Evolutionary conservation across 257 asterid species (phyloP).

Genomic region (Capsicum pubescens): DNA sequence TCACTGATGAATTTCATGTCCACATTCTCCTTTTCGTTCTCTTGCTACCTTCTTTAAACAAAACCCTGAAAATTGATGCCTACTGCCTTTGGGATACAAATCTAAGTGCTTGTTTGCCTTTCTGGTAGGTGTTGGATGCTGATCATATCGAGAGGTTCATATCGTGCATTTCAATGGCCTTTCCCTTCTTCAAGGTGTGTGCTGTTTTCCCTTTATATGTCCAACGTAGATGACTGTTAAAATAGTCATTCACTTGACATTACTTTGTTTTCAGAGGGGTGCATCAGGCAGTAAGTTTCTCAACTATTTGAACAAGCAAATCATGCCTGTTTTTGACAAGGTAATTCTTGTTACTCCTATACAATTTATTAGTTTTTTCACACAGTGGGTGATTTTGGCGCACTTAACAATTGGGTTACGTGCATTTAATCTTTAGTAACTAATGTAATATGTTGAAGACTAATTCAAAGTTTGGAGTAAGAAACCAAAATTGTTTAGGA

Average conservation of each 20-base stretch:
- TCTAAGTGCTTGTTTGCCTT: constrained; percentile 29
- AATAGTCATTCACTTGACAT: constrained; percentile 24
- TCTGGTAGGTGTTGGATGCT: constrained; percentile 76
- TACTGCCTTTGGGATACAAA: not conserved
- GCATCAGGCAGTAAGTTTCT: constrained; percentile 89
- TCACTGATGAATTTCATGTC: not conserved
- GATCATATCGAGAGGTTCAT: constrained; percentile 82
- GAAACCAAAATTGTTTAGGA: constrained; percentile 4
- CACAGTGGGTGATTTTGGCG: not conserved
- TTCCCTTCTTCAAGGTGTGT: constrained; percentile 77
- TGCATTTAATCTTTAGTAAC: not conserved
- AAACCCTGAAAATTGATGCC: not conserved
- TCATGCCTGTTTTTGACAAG: constrained; percentile 91
- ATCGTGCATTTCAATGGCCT: constrained; percentile 77
- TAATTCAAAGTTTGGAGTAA: constrained; percentile 11
- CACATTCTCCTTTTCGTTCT: not conserved
- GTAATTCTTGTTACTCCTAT: constrained; percentile 42
- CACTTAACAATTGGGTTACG: not conserved
- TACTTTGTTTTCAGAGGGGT: constrained; percentile 69
- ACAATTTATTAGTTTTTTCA: constrained; percentile 3
- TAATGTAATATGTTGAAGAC: not conserved
- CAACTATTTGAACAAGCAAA: constrained; percentile 78
- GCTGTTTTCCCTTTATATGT: constrained; percentile 19
- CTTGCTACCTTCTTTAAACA: constrained; percentile 14
- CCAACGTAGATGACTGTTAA: constrained; percentile 25